Base-by-base conservation (phyloP, 768 basidiomycete genomes). In the Mycena chlorophos region DNA sequence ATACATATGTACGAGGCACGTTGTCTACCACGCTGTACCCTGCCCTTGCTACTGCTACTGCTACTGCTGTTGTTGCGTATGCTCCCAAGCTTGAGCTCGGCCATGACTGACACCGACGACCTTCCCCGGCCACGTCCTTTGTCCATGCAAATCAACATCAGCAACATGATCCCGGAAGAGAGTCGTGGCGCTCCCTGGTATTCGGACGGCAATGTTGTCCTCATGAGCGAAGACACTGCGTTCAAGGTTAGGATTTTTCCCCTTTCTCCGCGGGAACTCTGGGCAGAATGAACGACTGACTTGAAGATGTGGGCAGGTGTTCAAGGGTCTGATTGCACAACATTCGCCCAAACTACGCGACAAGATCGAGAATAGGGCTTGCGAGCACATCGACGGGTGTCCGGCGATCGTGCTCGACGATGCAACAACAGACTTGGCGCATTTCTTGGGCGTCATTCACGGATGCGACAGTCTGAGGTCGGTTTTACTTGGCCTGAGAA, bases 281-380 rank as follows among this genome's bases (percentile, higher is more conserved):
- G 6, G 20, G n/a, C n/a, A n/a, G n/a, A n/a, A n/a, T n/a, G n/a
- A n/a, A n/a, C n/a, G n/a, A n/a, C n/a, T n/a, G n/a, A n/a, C n/a
- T n/a, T n/a, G n/a, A n/a, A n/a, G n/a, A 42, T 22, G 13, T 19
- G 8, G 8, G 13, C 40, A 42, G 40, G 40, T 65, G 5, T 64
- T 54, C 49, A 65, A 64, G 51, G 58, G 55, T n/a, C 56, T 69
- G 12, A 54, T 71, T 8, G 39, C 64, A 12, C 56, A 62, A 20
- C 63, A 66, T 12, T 68, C 69, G 1, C 46, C 68, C 3, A 34
- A 69, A 3, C 61, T 69, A 26, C 43, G 49, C 14, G 63, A 65
- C 26, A 71, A 68, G 64, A 58, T 69, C 19, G 51, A 60, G 25
- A 34, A 37, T 6, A 31, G 8, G 4, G 28, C n/a, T 2, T 17